phyloP scores from a whole-genome alignment of 495 filamentous ascomycete species.

The Sordaria brevicollis region DNA sequence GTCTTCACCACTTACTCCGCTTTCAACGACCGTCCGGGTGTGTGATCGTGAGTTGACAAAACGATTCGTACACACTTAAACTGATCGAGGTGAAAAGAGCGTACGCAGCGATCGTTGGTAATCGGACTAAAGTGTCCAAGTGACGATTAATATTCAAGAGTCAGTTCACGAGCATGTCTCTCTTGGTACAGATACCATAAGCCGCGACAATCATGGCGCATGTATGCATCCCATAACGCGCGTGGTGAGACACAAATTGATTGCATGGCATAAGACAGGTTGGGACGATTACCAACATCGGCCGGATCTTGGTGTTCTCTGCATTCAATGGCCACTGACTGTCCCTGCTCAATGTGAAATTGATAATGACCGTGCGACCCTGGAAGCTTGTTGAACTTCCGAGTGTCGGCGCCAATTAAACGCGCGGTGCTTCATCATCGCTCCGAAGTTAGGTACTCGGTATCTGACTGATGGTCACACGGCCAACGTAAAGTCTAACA shows the following conservation, averaged over 20 bases:
- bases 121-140: background rate
- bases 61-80: background rate
- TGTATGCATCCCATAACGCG: background rate
- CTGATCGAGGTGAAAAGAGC: background rate
- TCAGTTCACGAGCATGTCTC: too few species aligned
- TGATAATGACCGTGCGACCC: background rate
- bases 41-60: background rate
- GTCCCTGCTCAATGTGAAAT: background rate
- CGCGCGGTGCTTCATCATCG: background rate
- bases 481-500: background rate
- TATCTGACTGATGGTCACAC: background rate
- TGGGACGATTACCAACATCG: background rate
- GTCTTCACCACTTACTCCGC: background rate
- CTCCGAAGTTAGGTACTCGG: background rate
- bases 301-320: background rate
- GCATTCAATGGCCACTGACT: background rate
- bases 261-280: background rate
- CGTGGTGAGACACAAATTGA: background rate
- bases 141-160: background rate
- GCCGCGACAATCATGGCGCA: background rate
- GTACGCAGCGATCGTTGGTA: background rate
- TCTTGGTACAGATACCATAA: background rate
- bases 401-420: background rate
- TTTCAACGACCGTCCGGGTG: background rate
- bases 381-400: background rate